These are phyloP conservation scores for Babesia bigemina DNA, from an alignment of 169 alveolate species.

Conservation along the genomic window DNA sequence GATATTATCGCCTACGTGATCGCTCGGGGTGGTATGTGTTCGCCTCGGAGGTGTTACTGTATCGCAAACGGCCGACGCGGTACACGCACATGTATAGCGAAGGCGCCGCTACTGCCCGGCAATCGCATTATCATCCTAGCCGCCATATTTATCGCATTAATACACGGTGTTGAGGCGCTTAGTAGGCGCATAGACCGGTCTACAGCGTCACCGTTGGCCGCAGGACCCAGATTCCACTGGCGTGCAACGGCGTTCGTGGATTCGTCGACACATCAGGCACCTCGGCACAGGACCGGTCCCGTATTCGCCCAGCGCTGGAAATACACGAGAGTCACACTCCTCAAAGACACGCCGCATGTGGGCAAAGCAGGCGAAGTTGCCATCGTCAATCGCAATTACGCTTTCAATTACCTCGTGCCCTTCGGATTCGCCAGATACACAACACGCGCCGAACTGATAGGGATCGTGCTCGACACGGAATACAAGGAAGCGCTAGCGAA, in stretches of 20 bases:
- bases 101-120: too few relatives aligned
- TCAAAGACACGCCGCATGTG: conserved; percentile 67
- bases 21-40: conserved; percentile 2
- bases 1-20: too few relatives aligned
- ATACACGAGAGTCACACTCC: conserved; percentile 60
- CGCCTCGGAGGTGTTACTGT: neutral
- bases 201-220: neutral
- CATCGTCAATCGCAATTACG: conserved; percentile 58
- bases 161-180: too few relatives aligned
- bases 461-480: conserved; percentile 48
- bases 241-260: neutral
- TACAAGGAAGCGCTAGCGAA: conserved; percentile 62
- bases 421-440: conserved; percentile 70
- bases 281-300: neutral
- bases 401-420: conserved; percentile 69
- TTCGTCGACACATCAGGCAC: neutral
- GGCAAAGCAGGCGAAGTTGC: conserved; percentile 64
- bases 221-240: neutral
- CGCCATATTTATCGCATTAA: too few relatives aligned
- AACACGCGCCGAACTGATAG: conserved; percentile 62
- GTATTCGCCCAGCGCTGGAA: conserved; percentile 47
- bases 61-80: conserved; percentile 13
- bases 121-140: too few relatives aligned
- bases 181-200: too few relatives aligned
- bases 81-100: neutral